phyloP scores from a whole-genome alignment of 768 basidiomycete genomes.

The Imleria badia region DNA sequence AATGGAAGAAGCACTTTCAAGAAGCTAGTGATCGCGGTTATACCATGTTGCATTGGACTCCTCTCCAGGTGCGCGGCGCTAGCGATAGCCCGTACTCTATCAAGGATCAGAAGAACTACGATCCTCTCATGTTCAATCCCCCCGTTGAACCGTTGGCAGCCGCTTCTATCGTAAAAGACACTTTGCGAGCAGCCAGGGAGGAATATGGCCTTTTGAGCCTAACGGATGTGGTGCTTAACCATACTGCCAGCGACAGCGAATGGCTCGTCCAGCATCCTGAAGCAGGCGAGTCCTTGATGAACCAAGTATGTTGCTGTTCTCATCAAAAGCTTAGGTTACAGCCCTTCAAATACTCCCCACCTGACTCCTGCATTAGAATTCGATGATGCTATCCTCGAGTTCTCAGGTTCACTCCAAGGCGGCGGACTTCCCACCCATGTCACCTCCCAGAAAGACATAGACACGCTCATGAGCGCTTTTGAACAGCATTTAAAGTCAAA shows the following conservation, averaged over 20 bases:
- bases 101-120: conserved; percentile 81
- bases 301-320: neutral
- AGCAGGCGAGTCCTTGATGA: conserved; percentile 60
- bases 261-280: conserved; percentile 96
- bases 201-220: conserved; percentile 87
- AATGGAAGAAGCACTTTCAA: conserved; percentile 78
- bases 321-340: conserved; percentile 61
- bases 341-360: conserved; percentile 88
- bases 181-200: conserved; percentile 69
- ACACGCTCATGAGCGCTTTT: conserved; percentile 64
- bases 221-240: conserved; percentile 96
- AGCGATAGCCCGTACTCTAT: conserved; percentile 95
- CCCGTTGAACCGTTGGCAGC: conserved; percentile 50
- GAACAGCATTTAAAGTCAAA: conserved; percentile 57
- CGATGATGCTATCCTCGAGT: conserved; percentile 80
- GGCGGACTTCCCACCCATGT: conserved; percentile 74
- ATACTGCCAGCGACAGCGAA: conserved; percentile 90
- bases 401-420: conserved; percentile 64
- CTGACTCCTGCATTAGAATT: conserved; percentile 90
- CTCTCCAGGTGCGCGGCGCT: conserved; percentile 87
- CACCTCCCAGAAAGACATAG: conserved; percentile 65
- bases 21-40: conserved; percentile 90
- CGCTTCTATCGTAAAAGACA: conserved; percentile 55
- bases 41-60: conserved; percentile 98
- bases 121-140: conserved; percentile 64